Evolutionary conservation across 2,329 filamentous ascomycete genomes (phyloP).

Genomic region (Thermoascus crustaceus): DNA sequence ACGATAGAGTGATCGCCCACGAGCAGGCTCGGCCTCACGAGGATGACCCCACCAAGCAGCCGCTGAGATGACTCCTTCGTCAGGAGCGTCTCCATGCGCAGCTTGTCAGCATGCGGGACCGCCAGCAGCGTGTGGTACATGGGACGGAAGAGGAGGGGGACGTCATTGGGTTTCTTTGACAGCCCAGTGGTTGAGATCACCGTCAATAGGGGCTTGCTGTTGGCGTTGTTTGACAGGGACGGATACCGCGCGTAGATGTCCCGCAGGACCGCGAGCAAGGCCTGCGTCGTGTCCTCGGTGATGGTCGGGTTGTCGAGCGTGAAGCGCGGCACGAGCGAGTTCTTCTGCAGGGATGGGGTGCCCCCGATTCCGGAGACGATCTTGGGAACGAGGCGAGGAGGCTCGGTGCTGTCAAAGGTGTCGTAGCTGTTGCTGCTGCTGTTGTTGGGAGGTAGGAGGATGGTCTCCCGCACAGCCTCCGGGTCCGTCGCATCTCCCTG

Average conservation of each 20-base stretch:
- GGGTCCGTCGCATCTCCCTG: slow-evolving; percentile 40
- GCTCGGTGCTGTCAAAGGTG: too few relatives aligned
- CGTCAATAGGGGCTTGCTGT: slow-evolving; percentile 17
- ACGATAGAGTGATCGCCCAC: slow-evolving; percentile 18
- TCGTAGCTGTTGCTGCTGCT: slow-evolving; percentile 6
- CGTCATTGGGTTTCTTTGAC: slow-evolving; percentile 16
- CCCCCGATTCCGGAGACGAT: slow-evolving; percentile 44
- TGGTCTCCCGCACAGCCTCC: slow-evolving; percentile 30
- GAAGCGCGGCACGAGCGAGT: slow-evolving; percentile 14
- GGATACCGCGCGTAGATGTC: slow-evolving; percentile 13
- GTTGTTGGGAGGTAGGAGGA: slow-evolving; percentile 20
- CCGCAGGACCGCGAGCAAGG: slow-evolving; percentile 17
- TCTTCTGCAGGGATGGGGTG: slow-evolving; percentile 14
- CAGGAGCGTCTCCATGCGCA: slow-evolving; percentile 24
- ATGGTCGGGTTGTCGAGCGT: slow-evolving; percentile 26
- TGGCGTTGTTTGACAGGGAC: background rate
- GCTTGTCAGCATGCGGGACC: slow-evolving; percentile 32
- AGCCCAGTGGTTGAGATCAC: slow-evolving; percentile 29
- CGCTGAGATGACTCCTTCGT: slow-evolving; percentile 10
- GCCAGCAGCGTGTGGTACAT: slow-evolving; percentile 24
- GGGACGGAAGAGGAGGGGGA: slow-evolving; percentile 23
- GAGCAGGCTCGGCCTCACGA: slow-evolving; percentile 29
- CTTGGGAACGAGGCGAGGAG: slow-evolving; percentile 29
- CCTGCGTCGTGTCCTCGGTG: slow-evolving; percentile 23
- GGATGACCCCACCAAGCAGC: slow-evolving; percentile 16